Base-by-base conservation (phyloP, 169 alveolate genomes). In the Cryptosporidium viatorum region DNA sequence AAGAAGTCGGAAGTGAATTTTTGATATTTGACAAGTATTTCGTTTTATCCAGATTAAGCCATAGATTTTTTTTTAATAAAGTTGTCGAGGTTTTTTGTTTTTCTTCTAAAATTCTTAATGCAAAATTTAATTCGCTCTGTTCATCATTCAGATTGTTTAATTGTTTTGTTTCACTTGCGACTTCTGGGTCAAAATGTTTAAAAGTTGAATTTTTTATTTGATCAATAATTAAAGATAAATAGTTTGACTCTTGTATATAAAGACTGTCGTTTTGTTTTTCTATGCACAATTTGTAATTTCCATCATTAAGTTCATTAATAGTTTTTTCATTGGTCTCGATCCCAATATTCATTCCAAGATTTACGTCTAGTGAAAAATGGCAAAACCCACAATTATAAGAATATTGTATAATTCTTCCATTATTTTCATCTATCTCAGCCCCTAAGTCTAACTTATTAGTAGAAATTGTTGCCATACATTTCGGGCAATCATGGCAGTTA, bases 401-500 rank as follows among this genome's bases (percentile, higher is more conserved):
- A 31, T 26, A 18, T 12, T 37, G 55, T 23, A 48, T 29, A 12
- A n/a, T n/a, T 26, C 67, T n/a, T 55, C 29, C 35, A 23, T 21
- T 26, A 8, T 26, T 55, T 26, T 55, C 67, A 18, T 26, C n/a
- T 55, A 5, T 8, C 10, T 26, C 67, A 23, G 7, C 0, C n/a
- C 67, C 67, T n/a, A 55, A n/a, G n/a, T 55, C 35, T 55, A 55
- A 23, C 2, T 55, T 55, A 55, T 55, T 29, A 9, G 70, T 31
- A 18, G 39, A 45, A 29, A 84, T 51, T 23, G 91, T 52, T 8
- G 73, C 59, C 60, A 39, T 68, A 85, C 96, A 93, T 29, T 51
- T 37, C n/a, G 95, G 94, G 80, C 96, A 93, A 58, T 74, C 71
- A 50, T 91, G 86, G 50, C 93, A 91, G 4, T 91, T 65, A 26